phyloP scores from a whole-genome alignment of 441 rosid species.

The Bruguiera hainesii region DNA sequence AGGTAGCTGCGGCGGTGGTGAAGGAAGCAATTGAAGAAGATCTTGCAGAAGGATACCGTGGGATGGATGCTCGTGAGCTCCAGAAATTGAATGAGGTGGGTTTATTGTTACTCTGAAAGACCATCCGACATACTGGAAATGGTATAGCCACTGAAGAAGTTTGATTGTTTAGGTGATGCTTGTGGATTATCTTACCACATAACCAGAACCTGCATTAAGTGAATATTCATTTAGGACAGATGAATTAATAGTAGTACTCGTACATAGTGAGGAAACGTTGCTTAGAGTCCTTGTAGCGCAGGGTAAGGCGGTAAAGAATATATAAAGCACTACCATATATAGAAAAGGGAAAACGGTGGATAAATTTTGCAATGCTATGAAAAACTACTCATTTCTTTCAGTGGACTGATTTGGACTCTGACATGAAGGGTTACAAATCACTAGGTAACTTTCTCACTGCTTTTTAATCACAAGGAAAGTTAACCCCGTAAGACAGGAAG shows the following conservation, averaged over 20 bases:
- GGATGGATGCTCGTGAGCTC: constrained; percentile 77
- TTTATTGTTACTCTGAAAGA: constrained; percentile 14
- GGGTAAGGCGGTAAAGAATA: no score
- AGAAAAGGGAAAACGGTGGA: no score
- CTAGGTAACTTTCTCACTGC: neutral
- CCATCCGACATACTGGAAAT: neutral
- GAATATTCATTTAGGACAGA: no score
- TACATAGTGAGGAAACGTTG: no score
- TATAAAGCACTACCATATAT: no score
- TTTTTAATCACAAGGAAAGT: neutral
- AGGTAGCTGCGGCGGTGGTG: constrained; percentile 89
- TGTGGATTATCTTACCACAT: neutral
- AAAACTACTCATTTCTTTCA: no score
- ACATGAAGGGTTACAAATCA: neutral
- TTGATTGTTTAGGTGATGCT: neutral
- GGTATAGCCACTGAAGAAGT: neutral
- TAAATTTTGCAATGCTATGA: no score
- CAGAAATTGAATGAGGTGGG: constrained; percentile 52
- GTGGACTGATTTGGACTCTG: no score
- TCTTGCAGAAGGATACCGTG: constrained; percentile 84
- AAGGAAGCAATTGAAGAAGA: constrained; percentile 88
- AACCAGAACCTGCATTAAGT: no score
- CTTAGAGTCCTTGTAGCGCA: no score
- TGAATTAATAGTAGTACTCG: no score
- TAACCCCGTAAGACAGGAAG: constrained; percentile 1